These are phyloP conservation scores for Orbilia oligospora DNA, from an alignment of 2,329 filamentous ascomycete genomes.

Conservation along the genomic window DNA sequence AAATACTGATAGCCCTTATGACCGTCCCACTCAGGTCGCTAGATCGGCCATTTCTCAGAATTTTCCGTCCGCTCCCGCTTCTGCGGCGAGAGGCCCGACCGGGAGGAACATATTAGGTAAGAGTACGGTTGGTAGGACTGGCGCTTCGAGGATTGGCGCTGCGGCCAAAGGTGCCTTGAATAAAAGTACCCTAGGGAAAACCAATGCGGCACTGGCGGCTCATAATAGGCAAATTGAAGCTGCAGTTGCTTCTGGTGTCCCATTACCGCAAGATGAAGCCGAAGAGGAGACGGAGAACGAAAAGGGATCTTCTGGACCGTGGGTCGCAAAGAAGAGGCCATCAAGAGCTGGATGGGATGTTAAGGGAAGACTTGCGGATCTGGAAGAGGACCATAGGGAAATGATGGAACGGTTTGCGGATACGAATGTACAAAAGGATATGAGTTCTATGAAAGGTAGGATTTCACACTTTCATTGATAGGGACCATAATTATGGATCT, in stretches of 20 bases:
- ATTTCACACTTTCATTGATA: neutral
- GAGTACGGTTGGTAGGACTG: slow-evolving; percentile 20
- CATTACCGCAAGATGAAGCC: slow-evolving; percentile 13
- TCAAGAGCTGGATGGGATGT: slow-evolving; percentile 79
- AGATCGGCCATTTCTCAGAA: slow-evolving; percentile 55
- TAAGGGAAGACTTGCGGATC: slow-evolving; percentile 79
- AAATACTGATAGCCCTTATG: slow-evolving; percentile 23
- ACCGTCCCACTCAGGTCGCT: slow-evolving; percentile 53
- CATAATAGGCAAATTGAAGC: slow-evolving; percentile 27
- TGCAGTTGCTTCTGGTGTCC: slow-evolving; percentile 9
- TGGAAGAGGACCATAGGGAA: slow-evolving; percentile 75
- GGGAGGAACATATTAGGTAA: slow-evolving; percentile 22
- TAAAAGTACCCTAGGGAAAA: slow-evolving; percentile 28
- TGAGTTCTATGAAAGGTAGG: slow-evolving; percentile 81
- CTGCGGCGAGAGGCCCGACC: neutral
- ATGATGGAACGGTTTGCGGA: slow-evolving; percentile 78
- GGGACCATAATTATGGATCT: neutral
- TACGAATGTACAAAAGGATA: slow-evolving; percentile 80
- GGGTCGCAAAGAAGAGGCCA: slow-evolving; percentile 65
- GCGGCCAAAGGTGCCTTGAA: slow-evolving; percentile 5
- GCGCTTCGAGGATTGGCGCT: slow-evolving; percentile 33
- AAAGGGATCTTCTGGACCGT: neutral
- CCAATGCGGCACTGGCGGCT: slow-evolving; percentile 33
- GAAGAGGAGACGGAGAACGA: slow-evolving; percentile 43
- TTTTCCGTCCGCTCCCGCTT: slow-evolving; percentile 20